Evolutionary conservation across 352 stramenopile species (phyloP).

Genomic region (Phytophthora litchii): DNA sequence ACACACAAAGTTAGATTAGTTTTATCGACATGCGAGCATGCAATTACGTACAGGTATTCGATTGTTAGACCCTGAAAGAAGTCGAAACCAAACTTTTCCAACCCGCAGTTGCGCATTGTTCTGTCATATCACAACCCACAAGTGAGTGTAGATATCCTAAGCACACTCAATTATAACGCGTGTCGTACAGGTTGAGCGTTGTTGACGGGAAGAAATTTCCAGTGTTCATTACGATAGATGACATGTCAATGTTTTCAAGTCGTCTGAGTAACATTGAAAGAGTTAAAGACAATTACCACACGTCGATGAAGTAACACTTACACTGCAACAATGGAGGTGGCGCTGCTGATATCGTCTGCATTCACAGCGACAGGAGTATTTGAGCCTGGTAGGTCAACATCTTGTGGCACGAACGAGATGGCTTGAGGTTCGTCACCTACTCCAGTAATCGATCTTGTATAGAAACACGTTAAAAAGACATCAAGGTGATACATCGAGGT

Average conservation of each 20-base stretch:
- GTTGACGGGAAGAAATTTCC: conserved; percentile 34
- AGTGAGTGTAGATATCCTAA: conserved; percentile 3
- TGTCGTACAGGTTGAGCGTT: conserved; percentile 31
- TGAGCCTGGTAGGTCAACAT: conserved; percentile 30
- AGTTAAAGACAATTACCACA: neutral
- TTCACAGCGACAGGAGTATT: conserved; percentile 33
- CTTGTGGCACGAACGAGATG: conserved; percentile 35
- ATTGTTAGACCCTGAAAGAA: conserved; percentile 39
- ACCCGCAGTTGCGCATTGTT: conserved; percentile 46
- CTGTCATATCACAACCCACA: conserved; percentile 9
- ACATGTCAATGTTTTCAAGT: conserved; percentile 42
- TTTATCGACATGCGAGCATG: neutral
- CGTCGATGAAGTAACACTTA: conserved; percentile 1
- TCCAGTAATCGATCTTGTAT: conserved; percentile 25
- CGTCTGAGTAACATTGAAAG: conserved; percentile 18
- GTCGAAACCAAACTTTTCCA: conserved; percentile 38
- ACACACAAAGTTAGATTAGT: neutral
- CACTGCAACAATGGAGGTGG: conserved; percentile 30
- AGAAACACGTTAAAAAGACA: neutral
- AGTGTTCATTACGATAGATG: conserved; percentile 21
- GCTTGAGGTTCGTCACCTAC: conserved; percentile 25
- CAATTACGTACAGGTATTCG: conserved; percentile 38
- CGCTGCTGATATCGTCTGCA: conserved; percentile 19
- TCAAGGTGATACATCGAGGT: neutral
- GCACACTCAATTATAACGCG: neutral